Evolutionary conservation across 306 rosid species (phyloP).

Genomic region (Vigna nakashimae): DNA sequence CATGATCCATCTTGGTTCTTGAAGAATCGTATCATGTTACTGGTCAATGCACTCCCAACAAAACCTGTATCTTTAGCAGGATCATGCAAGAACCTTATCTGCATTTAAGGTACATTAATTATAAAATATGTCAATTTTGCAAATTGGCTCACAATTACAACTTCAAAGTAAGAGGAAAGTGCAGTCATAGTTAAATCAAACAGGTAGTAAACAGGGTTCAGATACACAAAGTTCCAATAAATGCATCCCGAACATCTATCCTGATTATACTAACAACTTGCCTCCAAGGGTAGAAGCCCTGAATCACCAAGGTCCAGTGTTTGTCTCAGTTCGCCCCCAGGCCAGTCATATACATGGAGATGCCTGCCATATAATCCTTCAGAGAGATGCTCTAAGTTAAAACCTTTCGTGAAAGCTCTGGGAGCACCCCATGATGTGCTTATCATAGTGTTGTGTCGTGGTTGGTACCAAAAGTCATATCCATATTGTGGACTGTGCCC

Average conservation of each 20-base stretch:
- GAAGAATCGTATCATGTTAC: conserved; percentile 90
- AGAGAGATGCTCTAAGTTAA: conserved; percentile 74
- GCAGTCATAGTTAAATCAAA: conserved; percentile 18
- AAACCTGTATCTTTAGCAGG: conserved; percentile 91
- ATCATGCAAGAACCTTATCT: conserved; percentile 92
- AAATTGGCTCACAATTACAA: conserved; percentile 10
- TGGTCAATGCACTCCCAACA: conserved; percentile 88
- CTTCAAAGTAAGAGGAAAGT: not conserved
- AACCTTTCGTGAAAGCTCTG: conserved; percentile 81
- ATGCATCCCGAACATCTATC: not conserved
- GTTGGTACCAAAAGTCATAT: conserved; percentile 99
- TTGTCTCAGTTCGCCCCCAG: conserved; percentile 92
- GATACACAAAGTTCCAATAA: conserved; percentile 5
- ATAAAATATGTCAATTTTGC: conserved; percentile 20
- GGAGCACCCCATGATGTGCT: conserved; percentile 99
- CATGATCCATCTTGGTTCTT: conserved; percentile 76
- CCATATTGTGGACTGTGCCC: conserved; percentile 92
- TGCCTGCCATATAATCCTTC: conserved; percentile 89
- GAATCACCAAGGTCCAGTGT: conserved; percentile 86
- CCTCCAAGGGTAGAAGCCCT: conserved; percentile 92
- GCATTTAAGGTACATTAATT: conserved; percentile 41
- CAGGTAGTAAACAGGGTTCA: not conserved
- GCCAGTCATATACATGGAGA: conserved; percentile 92
- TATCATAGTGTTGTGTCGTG: conserved; percentile 87
- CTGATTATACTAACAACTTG: conserved; percentile 32